A percentile compares a stretch with the other conserved stretches of the same genome.
Conservation (phyloP, 352 stramenopile genomes). For the Globisporangium camurandrum region DNA sequence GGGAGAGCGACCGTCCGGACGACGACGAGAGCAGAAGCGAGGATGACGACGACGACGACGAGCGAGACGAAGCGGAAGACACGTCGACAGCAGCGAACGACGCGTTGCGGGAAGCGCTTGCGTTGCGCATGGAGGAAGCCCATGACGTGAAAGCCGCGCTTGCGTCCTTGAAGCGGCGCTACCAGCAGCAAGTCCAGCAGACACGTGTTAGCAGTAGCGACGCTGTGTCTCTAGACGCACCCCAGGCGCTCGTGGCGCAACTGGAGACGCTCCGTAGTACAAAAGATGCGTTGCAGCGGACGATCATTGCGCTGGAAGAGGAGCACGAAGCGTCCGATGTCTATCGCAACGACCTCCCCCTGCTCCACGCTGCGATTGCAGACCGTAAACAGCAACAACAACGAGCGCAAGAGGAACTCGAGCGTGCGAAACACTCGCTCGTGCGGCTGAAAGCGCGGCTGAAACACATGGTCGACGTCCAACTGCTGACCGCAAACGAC, state of each 20-base stretch:
- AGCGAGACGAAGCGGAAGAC: constrained; percentile 2
- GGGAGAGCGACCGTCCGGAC: constrained; percentile 12
- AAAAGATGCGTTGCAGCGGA: constrained; percentile 35
- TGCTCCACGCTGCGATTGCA: constrained; percentile 25
- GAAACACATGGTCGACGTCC: constrained; percentile 59
- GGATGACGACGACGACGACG: constrained; percentile 1
- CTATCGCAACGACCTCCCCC: constrained; percentile 24
- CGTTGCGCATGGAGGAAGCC: constrained; percentile 49
- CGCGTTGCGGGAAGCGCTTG: constrained; percentile 35
- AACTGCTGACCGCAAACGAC: constrained; percentile 36
- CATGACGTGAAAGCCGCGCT: constrained; percentile 53
- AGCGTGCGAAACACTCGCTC: constrained; percentile 31
- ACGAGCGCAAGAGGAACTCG: constrained; percentile 22
- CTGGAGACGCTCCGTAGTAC: constrained; percentile 28
- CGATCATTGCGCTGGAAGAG: constrained; percentile 41
- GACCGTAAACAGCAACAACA: constrained; percentile 18
- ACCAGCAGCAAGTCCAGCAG: constrained; percentile 11
- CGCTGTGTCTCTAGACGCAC: constrained; percentile 6
- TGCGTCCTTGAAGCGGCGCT: constrained; percentile 38
- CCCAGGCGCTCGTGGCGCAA: constrained; percentile 14
- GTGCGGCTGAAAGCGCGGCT: constrained; percentile 47
- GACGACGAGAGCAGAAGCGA: constrained; percentile 4
- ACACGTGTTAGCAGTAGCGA: neutral
- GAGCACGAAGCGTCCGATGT: constrained; percentile 28
- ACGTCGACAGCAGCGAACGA: constrained; percentile 15